phyloP scores from a whole-genome alignment of 495 filamentous ascomycete species.

The Talaromyces wortmannii region DNA sequence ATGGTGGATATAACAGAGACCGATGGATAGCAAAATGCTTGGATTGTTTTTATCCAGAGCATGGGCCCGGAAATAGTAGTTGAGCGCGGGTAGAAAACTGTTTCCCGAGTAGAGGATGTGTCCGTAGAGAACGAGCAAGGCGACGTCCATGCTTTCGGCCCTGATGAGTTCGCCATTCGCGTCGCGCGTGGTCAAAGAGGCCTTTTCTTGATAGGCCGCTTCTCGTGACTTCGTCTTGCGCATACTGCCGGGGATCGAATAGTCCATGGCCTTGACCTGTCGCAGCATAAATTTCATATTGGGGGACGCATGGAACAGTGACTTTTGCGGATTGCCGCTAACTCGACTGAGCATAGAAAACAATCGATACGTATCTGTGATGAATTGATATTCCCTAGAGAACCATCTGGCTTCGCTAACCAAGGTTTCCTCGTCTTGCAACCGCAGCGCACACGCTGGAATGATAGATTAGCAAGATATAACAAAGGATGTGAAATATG shows the following conservation, averaged over 20 bases:
- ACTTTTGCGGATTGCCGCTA: constrained; percentile 38
- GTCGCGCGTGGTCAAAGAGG: constrained; percentile 42
- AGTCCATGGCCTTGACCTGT: constrained; percentile 88
- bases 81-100: constrained; percentile 74
- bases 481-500: neutral
- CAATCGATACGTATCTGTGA: constrained; percentile 77
- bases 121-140: constrained; percentile 78
- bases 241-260: constrained; percentile 30
- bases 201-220: constrained; percentile 36
- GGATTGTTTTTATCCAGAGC: constrained; percentile 70
- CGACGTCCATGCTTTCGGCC: constrained; percentile 56
- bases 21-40: constrained; percentile 62
- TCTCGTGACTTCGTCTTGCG: constrained; percentile 16
- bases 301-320: constrained; percentile 48
- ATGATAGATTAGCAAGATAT: constrained; percentile 12
- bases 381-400: constrained; percentile 77
- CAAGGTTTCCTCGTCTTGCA: constrained; percentile 72
- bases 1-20: constrained; percentile 73
- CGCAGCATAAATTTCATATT: constrained; percentile 85
- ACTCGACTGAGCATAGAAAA: constrained; percentile 66
- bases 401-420: constrained; percentile 65
- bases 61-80: constrained; percentile 86
- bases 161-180: constrained; percentile 38
- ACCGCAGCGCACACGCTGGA: constrained; percentile 70
- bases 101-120: constrained; percentile 75